Percentiles rank a stretch among this genome's conserved stretches.
These are phyloP conservation scores for Candida vaughaniae DNA, from an alignment of 805 yeast species.

Conservation along the genomic window DNA sequence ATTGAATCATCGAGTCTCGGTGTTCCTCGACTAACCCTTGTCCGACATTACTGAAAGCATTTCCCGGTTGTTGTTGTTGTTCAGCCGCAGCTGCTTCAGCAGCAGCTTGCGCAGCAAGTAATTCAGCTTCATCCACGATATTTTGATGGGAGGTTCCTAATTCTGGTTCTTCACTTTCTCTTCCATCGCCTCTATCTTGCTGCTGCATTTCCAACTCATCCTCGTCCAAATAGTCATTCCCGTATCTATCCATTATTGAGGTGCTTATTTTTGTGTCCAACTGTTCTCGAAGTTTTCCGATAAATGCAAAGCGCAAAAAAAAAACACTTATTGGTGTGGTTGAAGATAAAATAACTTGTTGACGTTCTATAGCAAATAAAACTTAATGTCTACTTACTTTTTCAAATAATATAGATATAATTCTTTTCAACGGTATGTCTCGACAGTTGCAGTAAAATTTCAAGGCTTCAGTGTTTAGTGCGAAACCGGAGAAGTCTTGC, in stretches of 20 bases:
- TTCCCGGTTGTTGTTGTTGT: conserved; percentile 50
- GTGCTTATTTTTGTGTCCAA: too few relatives aligned
- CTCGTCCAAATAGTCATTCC: conserved; percentile 14
- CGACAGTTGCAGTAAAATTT: too few relatives aligned
- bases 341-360: too few relatives aligned
- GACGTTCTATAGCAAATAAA: too few relatives aligned
- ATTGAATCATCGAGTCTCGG: conserved; percentile 87
- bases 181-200: conserved; percentile 2
- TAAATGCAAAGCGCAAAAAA: too few relatives aligned
- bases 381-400: too few relatives aligned
- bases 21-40: conserved; percentile 85
- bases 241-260: conserved; percentile 13
- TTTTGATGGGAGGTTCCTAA: conserved; percentile 16
- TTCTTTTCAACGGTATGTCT: too few relatives aligned
- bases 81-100: conserved; percentile 48
- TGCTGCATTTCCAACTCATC: conserved; percentile 9
- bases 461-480: not conserved
- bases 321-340: too few relatives aligned
- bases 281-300: not conserved
- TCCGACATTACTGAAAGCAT: conserved; percentile 85
- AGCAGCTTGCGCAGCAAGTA: conserved; percentile 46
- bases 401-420: too few relatives aligned
- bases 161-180: conserved; percentile 3
- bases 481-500: conserved; percentile 1
- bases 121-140: conserved; percentile 41